A percentile compares a stretch with the other conserved stretches of the same genome.
Evolutionary conservation across 495 filamentous ascomycete genomes (phyloP).

Genomic region (Hyaloscypha variabilis): DNA sequence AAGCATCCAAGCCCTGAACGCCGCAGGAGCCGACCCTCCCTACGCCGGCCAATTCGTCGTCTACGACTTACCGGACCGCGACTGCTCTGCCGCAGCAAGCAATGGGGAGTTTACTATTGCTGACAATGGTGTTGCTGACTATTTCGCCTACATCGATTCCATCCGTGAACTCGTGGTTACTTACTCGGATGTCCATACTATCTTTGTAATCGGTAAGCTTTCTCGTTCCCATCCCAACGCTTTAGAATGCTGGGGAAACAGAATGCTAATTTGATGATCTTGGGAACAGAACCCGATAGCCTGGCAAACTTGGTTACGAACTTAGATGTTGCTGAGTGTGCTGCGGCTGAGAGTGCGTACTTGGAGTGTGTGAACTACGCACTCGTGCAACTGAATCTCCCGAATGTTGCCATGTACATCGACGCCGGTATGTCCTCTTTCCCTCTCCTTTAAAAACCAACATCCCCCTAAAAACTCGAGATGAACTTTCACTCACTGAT

Average conservation of each 20-base stretch:
- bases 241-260: not conserved
- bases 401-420: conserved; percentile 82
- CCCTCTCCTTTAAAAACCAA: not conserved
- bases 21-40: conserved; percentile 49
- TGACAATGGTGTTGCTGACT: conserved; percentile 62
- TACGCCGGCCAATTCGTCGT: conserved; percentile 59
- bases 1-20: conserved; percentile 47
- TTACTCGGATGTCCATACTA: conserved; percentile 29
- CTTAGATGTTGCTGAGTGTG: conserved; percentile 63
- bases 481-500: not conserved
- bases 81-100: conserved; percentile 75
- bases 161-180: conserved; percentile 13
- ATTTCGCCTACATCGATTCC: conserved; percentile 53
- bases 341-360: conserved; percentile 65
- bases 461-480: not conserved
- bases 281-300: conserved; percentile 64
- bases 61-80: conserved; percentile 78
- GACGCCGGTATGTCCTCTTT: conserved; percentile 50
- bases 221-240: not conserved
- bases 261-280: not conserved
- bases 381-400: conserved; percentile 67
- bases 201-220: conserved; percentile 27
- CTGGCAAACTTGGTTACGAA: conserved; percentile 84
- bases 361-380: conserved; percentile 73
- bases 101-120: conserved; percentile 68